phyloP scores from a whole-genome alignment of 2,329 filamentous ascomycete genomes.

The Amesomyces nigricolor region DNA sequence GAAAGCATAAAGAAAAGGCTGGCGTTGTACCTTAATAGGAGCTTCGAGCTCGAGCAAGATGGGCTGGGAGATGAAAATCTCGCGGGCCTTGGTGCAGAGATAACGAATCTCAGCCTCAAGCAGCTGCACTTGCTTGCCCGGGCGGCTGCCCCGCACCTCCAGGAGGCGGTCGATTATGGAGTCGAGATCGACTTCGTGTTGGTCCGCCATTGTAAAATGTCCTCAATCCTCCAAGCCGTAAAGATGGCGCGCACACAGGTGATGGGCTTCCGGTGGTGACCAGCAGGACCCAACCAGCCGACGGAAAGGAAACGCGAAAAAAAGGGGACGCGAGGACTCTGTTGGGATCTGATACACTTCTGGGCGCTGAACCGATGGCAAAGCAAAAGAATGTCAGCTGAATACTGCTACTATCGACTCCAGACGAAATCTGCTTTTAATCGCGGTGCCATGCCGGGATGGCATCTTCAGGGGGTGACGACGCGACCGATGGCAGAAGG shows the following conservation, averaged over 20 bases:
- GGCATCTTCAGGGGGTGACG: neutral
- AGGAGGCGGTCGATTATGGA: conserved; percentile 98
- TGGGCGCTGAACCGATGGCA: conserved; percentile 11
- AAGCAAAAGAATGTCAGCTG: conserved; percentile 17
- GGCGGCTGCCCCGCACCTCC: conserved; percentile 94
- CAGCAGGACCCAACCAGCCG: conserved; percentile 28
- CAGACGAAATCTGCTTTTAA: neutral
- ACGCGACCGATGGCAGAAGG: conserved; percentile 5
- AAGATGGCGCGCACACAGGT: conserved; percentile 35
- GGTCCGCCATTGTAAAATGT: conserved; percentile 51
- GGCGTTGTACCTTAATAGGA: conserved; percentile 81
- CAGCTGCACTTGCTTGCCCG: conserved; percentile 97
- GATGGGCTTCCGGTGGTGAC: conserved; percentile 22
- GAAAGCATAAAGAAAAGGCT: neutral
- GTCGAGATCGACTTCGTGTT: conserved; percentile 93
- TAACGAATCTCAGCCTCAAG: conserved; percentile 94
- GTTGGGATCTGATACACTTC: conserved; percentile 26
- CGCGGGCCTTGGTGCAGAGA: conserved; percentile 95
- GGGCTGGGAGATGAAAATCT: conserved; percentile 99
- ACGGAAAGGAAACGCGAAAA: conserved; percentile 16
- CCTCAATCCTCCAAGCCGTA: conserved; percentile 35
- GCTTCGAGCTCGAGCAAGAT: conserved; percentile 96
- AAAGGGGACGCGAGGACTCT: conserved; percentile 17
- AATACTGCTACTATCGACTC: neutral
- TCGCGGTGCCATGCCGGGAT: neutral